Evolutionary conservation across 2,329 filamentous ascomycete species (phyloP), one percentile per base, ranked within the genome.

Genomic region (Colletotrichum viniferum): DNA sequence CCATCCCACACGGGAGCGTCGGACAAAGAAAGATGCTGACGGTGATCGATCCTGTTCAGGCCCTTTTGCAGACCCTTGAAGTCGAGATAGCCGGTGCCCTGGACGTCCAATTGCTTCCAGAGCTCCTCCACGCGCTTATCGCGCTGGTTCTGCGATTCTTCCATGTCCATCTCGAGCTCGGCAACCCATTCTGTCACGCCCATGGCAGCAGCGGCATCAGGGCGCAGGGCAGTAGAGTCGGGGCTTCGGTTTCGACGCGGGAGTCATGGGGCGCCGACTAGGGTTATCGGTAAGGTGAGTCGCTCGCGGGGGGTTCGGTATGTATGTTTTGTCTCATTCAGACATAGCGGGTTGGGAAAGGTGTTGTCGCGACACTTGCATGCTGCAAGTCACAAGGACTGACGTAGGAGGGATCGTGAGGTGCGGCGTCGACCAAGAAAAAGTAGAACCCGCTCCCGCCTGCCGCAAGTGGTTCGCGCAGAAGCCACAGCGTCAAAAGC

Each of bases 31-130:
- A 61, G 16, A 68, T 62, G 80, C 88, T 86, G 82, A 98, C 96
- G 97, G 84, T 99, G 97, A 84, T 98, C 96, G 81, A 98, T 95
- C 85, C 93, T 94, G 83, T 89, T 92, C 82, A 99, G 86, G 5
- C 96, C 97, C 86, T 92, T 95, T 86, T 96, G 94, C 79, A 99
- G 87, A 36, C 92, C 96, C 83, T 94, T 92, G 78, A 97, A 88
- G 85, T 98, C 96, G 80, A 99, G 89, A 83, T 95, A 93, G 74
- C 95, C 95, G 80, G 93, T 92, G 74, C 90, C 89, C 78, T 92
- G 91, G 78, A 93, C 93, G 84, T 98, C 96, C 79, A 99, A 90
- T 81, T 91, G 93, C 82, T 87, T 88, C 96, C 96, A 98, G 81
- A 98, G 91, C 83, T 92, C 90, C 86, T 95, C 93, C 80, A 98